Evolutionary conservation across 2,329 filamentous ascomycete genomes (phyloP), one percentile per base, ranked within the genome.

Genomic region (Bipolaris bicolor): DNA sequence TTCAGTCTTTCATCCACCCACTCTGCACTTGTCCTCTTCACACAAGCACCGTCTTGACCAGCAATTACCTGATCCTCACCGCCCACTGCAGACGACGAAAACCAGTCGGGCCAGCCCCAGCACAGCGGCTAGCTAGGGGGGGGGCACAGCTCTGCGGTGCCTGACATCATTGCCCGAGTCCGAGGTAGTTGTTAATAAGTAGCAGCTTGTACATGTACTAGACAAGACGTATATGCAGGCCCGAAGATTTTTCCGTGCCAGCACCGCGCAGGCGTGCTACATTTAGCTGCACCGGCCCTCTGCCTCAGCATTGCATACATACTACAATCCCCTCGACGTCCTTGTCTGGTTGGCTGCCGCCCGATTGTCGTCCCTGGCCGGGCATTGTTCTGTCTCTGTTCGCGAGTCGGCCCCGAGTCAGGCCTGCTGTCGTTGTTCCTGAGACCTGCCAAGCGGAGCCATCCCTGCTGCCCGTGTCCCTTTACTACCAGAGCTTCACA

Each of bases 81-180:
- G 55, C 45, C 31, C 29, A 31, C 24, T 46, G 13, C 31, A 26
- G 24, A 34, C 29, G 10, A 43, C 49, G 41, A 52, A 58, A 55
- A 59, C 41, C 48, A 34, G 53, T 48, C 56, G 59, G 59, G 56
- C 22, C 48, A 50, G 48, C 49, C 44, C 39, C 59, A 58, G 57
- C 59, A 56, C 59, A 58, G 57, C 59, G 59, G 41, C 58, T 56
- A 55, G 46, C 63, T 54, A 53, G 52, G 49, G 51, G 55, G 55
- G 48, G 52, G 24, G 24, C 24, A 26, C 54, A 64, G 48, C 53
- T 59, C 53, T 60, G 58, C 62, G 64, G 62, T 52, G 63, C 63
- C 51, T 70, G 69, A 71, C 69, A 69, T 70, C 68, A 70, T 66
- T 57, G 62, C 54, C 49, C 60, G 55, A 58, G 13, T 57, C 67